A percentile compares a stretch with the other conserved stretches of the same genome.
These are phyloP conservation scores for Epichloe brachyelytri DNA, from an alignment of 2,329 filamentous ascomycete species.

Conservation along the genomic window DNA sequence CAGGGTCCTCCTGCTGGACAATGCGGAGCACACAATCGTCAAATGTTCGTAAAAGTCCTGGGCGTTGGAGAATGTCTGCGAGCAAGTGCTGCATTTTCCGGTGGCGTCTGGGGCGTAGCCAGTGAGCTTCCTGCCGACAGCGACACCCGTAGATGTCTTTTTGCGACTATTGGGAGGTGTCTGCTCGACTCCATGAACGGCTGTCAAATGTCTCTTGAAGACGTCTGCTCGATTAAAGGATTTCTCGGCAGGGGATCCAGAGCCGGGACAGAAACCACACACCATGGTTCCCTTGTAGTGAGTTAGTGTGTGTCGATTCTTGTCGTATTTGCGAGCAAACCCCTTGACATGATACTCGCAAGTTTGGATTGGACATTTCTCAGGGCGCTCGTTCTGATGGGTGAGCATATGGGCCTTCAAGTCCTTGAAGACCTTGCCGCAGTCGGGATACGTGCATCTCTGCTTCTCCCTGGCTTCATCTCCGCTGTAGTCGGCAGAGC, in stretches of 20 bases:
- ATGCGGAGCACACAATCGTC: constrained; percentile 59
- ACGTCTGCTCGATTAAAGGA: constrained; percentile 92
- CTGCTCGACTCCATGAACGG: constrained; percentile 86
- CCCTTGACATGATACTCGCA: constrained; percentile 90
- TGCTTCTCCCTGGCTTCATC: constrained; percentile 54
- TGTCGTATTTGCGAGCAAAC: constrained; percentile 91
- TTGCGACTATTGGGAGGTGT: constrained; percentile 84
- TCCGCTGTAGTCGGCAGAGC: constrained; percentile 46
- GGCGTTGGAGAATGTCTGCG: constrained; percentile 76
- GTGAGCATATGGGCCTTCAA: constrained; percentile 91
- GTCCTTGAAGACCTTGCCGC: constrained; percentile 79
- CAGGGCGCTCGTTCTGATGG: constrained; percentile 78
- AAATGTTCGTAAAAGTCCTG: constrained; percentile 99
- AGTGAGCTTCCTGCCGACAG: constrained; percentile 49
- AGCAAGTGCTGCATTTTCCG: constrained; percentile 92
- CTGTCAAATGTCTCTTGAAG: constrained; percentile 86
- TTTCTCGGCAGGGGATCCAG: constrained; percentile 81
- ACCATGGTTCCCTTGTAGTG: constrained; percentile 98
- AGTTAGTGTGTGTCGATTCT: constrained; percentile 85
- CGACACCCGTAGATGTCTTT: constrained; percentile 34
- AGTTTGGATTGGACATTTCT: constrained; percentile 85
- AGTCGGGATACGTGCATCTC: constrained; percentile 71
- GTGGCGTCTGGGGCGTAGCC: constrained; percentile 67
- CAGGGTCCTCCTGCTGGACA: constrained; percentile 58
- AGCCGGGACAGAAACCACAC: constrained; percentile 85